Evolutionary conservation across 2,329 filamentous ascomycete species (phyloP).

Genomic region (Alternaria sp.): DNA sequence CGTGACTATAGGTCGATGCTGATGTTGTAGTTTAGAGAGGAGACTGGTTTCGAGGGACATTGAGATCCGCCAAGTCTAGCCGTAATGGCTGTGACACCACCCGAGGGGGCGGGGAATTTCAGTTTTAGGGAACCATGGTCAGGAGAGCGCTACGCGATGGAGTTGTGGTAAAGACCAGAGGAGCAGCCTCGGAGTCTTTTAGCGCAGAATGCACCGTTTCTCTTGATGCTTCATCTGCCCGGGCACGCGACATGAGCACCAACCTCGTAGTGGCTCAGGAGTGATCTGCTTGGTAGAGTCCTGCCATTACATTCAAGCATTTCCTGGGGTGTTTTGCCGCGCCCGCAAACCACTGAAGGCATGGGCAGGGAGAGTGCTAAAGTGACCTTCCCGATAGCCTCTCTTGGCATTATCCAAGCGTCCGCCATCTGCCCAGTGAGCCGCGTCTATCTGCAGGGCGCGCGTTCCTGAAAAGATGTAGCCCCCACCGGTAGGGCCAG

Average conservation of each 20-base stretch:
- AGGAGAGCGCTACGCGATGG: slow-evolving; percentile 2
- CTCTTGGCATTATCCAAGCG: slow-evolving; percentile 12
- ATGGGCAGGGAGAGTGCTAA: slow-evolving; percentile 9
- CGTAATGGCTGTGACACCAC: background rate
- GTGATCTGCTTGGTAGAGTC: slow-evolving; percentile 2
- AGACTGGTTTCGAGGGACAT: background rate
- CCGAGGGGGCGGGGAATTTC: background rate
- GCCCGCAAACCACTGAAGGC: slow-evolving; percentile 11
- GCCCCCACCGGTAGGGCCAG: slow-evolving; percentile 16
- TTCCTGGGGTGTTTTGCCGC: slow-evolving; percentile 3
- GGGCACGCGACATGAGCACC: slow-evolving; percentile 17
- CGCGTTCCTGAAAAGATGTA: slow-evolving; percentile 27
- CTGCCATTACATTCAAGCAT: slow-evolving; percentile 1
- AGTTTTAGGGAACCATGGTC: slow-evolving; percentile 1
- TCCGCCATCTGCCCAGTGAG: slow-evolving; percentile 17
- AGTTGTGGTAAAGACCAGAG: background rate
- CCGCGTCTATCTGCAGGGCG: slow-evolving; percentile 20
- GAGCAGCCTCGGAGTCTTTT: background rate
- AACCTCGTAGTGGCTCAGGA: background rate
- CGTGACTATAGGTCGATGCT: background rate
- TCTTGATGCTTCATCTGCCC: slow-evolving; percentile 1
- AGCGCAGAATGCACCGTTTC: slow-evolving; percentile 9
- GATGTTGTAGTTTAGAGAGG: background rate
- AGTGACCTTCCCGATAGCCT: slow-evolving; percentile 16
- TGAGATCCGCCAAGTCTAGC: background rate